These are phyloP conservation scores for Picochlorum costavermella DNA, from an alignment of 139 green algal genomes.

Conservation along the genomic window DNA sequence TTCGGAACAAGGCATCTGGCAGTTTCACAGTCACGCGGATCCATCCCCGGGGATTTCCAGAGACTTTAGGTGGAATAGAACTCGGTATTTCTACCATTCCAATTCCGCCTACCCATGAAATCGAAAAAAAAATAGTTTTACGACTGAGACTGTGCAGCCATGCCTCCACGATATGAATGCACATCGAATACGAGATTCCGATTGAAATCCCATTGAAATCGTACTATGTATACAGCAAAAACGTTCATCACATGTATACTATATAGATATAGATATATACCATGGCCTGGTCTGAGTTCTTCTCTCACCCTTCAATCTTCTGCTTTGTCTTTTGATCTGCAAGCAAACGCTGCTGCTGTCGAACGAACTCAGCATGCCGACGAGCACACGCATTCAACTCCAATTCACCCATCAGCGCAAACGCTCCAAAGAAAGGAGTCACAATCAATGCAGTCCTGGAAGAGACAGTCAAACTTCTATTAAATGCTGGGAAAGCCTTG, in stretches of 20 bases:
- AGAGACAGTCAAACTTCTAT: slow-evolving; percentile 17
- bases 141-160: too few species aligned
- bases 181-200: too few species aligned
- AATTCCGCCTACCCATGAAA: too few species aligned
- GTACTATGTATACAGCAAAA: too few species aligned
- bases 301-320: too few species aligned
- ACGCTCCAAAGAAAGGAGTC: slow-evolving; percentile 34
- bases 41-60: not conserved
- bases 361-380: not conserved
- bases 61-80: not conserved
- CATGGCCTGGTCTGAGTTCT: too few species aligned
- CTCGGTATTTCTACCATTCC: not conserved
- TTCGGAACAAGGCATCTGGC: not conserved
- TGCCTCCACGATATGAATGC: too few species aligned
- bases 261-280: too few species aligned
- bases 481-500: slow-evolving; percentile 28
- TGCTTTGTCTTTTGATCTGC: too few species aligned
- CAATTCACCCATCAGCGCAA: slow-evolving; percentile 38
- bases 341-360: not conserved
- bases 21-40: not conserved
- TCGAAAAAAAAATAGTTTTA: too few species aligned
- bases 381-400: slow-evolving; percentile 33
- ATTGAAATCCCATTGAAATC: too few species aligned
- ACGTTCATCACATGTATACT: too few species aligned
- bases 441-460: slow-evolving; percentile 29